Base-by-base conservation (phyloP, 306 rosid species). In the Boehmeria nivea region DNA sequence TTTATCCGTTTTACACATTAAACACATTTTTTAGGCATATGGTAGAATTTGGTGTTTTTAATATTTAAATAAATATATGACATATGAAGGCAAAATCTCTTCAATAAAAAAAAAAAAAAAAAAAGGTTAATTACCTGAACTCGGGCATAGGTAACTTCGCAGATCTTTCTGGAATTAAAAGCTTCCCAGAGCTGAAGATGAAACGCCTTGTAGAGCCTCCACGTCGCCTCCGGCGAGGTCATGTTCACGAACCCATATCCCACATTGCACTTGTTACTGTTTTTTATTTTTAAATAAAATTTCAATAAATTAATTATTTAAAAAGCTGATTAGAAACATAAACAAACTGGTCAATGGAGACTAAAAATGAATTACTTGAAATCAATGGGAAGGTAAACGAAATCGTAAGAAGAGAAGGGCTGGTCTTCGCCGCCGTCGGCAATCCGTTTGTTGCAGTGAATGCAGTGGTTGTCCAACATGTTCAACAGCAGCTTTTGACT, bases 161-260 rank as follows among this genome's bases (percentile, higher is more conserved):
- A 91, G 34, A 87, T 83, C 76, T 91, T 91, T 54, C 95, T 84
- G 2, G 98, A 91, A 68, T 91, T 91, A 46, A 91, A 91, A 0
- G 85, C 88, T 74, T 91, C 93, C 98, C 98, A 91, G n/a, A 63
- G 91, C 51, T 87, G 96, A 43, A 58, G 87, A 53, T 91, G 96
- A 48, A 87, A 91, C 6, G 98, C 95, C 69, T 87, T 91, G 66
- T 91, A 87, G 20, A 91, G 75, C 66, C 96, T 72, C 63, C 83
- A 51, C 2, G 93, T 78, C 1, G 95, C 98, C 53, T 82, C 80
- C 0, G 95, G 95, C 2, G 89, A 67, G 7, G 98, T 91, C 98
- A 91, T 84, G 74, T 91, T 91, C 70, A 91, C 98, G 49, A 91
- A 91, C 22, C 98, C 98, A 44, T 91, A 91, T 43, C 98, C 98